Conservation (phyloP, 768 basidiomycete species). For the Termitomyces heimii region DNA sequence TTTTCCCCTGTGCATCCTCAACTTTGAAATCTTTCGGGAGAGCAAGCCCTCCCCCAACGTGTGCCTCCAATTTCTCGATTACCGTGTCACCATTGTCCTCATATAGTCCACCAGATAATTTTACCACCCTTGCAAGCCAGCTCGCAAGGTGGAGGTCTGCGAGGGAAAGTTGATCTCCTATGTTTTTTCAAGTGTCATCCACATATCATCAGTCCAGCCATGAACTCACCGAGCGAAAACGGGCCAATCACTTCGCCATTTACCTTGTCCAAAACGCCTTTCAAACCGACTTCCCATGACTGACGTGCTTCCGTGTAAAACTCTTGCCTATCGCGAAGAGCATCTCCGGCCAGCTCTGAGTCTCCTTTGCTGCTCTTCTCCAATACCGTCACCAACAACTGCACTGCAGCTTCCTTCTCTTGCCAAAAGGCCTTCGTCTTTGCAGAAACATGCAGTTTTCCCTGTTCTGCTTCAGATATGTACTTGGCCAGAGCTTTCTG, state of each 20-base stretch:
- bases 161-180: slow-evolving; percentile 79
- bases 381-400: slow-evolving; percentile 39
- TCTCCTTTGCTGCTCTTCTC: slow-evolving; percentile 34
- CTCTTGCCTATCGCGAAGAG: slow-evolving; percentile 33
- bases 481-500: slow-evolving; percentile 43
- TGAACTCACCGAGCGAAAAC: slow-evolving; percentile 50
- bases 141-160: slow-evolving; percentile 77
- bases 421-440: slow-evolving; percentile 61
- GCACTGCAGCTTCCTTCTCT: slow-evolving; percentile 42
- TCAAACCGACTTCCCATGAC: slow-evolving; percentile 49
- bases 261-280: slow-evolving; percentile 38
- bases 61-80: slow-evolving; percentile 45
- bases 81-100: slow-evolving; percentile 37
- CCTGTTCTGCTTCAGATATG: slow-evolving; percentile 46
- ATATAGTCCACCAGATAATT: slow-evolving; percentile 46
- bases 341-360: slow-evolving; percentile 32
- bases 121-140: slow-evolving; percentile 63
- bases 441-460: slow-evolving; percentile 45
- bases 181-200: slow-evolving; percentile 13
- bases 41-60: slow-evolving; percentile 39
- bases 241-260: slow-evolving; percentile 60
- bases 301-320: slow-evolving; percentile 45
- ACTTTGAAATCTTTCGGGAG: slow-evolving; percentile 37
- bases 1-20: slow-evolving; percentile 18
- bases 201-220: slow-evolving; percentile 29